Evolutionary conservation across 1,284 basidiomycete species (phyloP).

Genomic region (Somion occarium): DNA sequence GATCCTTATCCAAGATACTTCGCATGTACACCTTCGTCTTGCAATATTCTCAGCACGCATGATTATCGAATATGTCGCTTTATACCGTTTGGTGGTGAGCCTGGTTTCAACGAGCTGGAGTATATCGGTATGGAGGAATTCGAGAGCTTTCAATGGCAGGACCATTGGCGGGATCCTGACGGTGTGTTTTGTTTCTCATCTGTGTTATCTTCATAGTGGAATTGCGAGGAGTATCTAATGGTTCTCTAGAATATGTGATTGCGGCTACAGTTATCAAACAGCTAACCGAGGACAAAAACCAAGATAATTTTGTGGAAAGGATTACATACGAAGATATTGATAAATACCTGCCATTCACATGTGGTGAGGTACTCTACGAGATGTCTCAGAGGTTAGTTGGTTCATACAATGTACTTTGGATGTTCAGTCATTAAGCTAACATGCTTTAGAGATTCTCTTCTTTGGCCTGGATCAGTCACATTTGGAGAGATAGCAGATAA

Average conservation of each 20-base stretch:
- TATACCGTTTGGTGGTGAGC: constrained; percentile 33
- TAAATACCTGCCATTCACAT: background rate
- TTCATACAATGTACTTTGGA: background rate
- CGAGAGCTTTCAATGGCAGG: constrained; percentile 31
- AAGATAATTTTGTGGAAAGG: background rate
- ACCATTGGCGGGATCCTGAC: constrained; percentile 35
- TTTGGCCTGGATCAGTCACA: background rate
- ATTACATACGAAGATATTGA: background rate
- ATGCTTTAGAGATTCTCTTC: background rate
- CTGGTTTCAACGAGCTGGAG: constrained; percentile 21
- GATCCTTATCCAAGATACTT: constrained; percentile 26
- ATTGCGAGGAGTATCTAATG: background rate
- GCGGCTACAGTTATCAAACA: background rate
- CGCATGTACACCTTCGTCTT: constrained; percentile 28
- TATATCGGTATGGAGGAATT: constrained; percentile 20
- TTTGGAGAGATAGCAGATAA: background rate
- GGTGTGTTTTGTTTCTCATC: constrained; percentile 27
- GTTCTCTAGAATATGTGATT: background rate
- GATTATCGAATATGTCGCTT: constrained; percentile 16
- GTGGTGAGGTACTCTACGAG: background rate
- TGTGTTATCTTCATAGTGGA: background rate
- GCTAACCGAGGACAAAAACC: background rate
- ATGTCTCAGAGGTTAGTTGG: background rate
- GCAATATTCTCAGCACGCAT: constrained; percentile 15
- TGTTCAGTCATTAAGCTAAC: background rate